Percentiles rank a stretch among this genome's conserved stretches.
Evolutionary conservation across 768 basidiomycete species (phyloP).

Genomic region (Chalciporus piperatus): DNA sequence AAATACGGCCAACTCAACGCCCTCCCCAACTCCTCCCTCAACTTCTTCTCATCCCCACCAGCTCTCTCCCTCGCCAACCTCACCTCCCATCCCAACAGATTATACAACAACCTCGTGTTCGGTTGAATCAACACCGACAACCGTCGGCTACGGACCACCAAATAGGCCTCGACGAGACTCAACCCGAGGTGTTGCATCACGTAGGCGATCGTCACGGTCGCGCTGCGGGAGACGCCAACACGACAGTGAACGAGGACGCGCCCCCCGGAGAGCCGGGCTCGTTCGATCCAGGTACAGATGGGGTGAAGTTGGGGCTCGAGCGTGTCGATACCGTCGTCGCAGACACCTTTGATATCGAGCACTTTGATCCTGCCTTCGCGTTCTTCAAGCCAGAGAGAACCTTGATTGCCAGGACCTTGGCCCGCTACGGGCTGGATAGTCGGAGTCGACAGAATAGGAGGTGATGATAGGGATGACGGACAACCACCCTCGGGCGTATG

Average conservation of each 20-base stretch:
- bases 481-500: constrained; percentile 28
- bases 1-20: constrained; percentile 83
- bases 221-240: constrained; percentile 97
- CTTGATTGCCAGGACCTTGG: constrained; percentile 51
- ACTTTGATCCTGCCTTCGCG: constrained; percentile 87
- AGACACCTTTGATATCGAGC: constrained; percentile 86
- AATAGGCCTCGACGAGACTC: constrained; percentile 89
- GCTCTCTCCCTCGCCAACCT: constrained; percentile 80
- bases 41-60: constrained; percentile 44
- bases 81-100: constrained; percentile 93
- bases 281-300: constrained; percentile 92
- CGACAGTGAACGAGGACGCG: constrained; percentile 94
- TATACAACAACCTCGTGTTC: constrained; percentile 93
- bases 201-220: constrained; percentile 95
- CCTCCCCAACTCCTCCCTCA: constrained; percentile 60
- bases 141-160: constrained; percentile 86
- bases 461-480: neutral
- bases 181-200: constrained; percentile 90
- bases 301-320: constrained; percentile 85
- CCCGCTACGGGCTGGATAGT: constrained; percentile 40
- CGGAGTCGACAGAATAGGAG: constrained; percentile 9
- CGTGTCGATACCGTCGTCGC: constrained; percentile 96
- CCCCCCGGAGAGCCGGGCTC: constrained; percentile 77
- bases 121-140: constrained; percentile 92
- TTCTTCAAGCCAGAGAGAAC: constrained; percentile 86